A percentile compares a stretch with the other conserved stretches of the same genome.
These are phyloP conservation scores for Phyllosticta citriasiana DNA, from an alignment of 2,329 filamentous ascomycete genomes.

Conservation along the genomic window DNA sequence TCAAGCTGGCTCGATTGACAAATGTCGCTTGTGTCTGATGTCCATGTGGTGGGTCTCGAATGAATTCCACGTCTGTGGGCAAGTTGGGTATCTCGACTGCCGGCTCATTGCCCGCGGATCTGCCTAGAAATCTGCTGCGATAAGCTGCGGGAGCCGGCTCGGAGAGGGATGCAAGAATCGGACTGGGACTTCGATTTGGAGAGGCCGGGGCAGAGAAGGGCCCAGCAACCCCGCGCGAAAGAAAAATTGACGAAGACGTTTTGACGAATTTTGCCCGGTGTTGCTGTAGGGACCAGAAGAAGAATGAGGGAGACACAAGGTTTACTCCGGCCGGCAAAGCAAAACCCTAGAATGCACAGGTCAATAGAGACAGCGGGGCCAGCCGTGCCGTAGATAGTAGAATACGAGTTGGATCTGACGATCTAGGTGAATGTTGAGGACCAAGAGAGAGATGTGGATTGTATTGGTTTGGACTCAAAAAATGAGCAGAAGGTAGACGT, in stretches of 20 bases:
- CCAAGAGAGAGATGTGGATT: background rate
- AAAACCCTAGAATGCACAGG: background rate
- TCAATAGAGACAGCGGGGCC: background rate
- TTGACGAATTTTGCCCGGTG: constrained; percentile 12
- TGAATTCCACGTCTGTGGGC: background rate
- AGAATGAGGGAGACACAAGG: background rate
- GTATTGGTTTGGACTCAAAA: background rate
- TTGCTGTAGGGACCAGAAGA: background rate
- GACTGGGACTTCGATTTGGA: background rate
- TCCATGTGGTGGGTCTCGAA: background rate
- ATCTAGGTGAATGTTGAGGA: background rate
- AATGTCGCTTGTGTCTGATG: too few species aligned
- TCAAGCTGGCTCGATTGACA: background rate
- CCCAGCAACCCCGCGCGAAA: constrained; percentile 36
- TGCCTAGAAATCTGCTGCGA: background rate
- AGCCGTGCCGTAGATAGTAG: background rate
- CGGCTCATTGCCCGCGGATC: background rate
- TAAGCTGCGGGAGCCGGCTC: constrained; percentile 12
- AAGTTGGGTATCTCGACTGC: background rate
- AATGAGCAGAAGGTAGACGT: background rate
- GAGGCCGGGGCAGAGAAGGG: constrained; percentile 20
- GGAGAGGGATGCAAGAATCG: constrained; percentile 1
- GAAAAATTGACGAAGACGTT: constrained; percentile 40
- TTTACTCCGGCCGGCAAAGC: background rate
- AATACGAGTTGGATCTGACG: background rate